These are phyloP conservation scores for Paracorniculantispora psalliotae DNA, from an alignment of 2,329 filamentous ascomycete species.

Conservation along the genomic window DNA sequence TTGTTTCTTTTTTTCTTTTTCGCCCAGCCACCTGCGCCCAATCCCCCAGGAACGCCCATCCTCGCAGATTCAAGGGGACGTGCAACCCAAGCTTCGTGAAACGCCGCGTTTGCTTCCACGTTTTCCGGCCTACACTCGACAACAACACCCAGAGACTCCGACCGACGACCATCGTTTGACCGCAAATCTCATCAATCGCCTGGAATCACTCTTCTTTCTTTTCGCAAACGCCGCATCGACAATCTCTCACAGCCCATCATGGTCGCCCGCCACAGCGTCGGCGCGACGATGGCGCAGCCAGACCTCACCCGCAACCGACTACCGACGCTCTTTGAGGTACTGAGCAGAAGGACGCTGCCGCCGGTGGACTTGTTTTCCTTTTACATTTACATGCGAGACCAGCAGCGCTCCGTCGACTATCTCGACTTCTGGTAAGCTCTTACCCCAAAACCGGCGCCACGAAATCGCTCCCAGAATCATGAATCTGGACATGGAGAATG, in stretches of 20 bases:
- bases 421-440: slow-evolving; percentile 85
- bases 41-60: neutral
- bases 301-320: slow-evolving; percentile 72
- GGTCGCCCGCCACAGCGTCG: slow-evolving; percentile 21
- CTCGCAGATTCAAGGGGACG: slow-evolving; percentile 12
- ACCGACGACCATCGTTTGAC: neutral
- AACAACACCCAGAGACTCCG: neutral
- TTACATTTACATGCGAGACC: slow-evolving; percentile 99
- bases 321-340: slow-evolving; percentile 90
- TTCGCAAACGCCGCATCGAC: neutral
- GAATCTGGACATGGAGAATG: neutral
- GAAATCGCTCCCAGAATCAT: neutral
- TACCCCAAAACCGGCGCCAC: neutral
- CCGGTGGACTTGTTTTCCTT: slow-evolving; percentile 97
- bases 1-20: neutral
- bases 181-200: neutral
- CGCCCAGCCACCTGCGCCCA: neutral
- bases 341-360: slow-evolving; percentile 88
- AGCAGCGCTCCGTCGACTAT: slow-evolving; percentile 96
- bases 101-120: slow-evolving; percentile 7
- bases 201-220: neutral
- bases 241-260: slow-evolving; percentile 16
- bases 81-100: slow-evolving; percentile 7
- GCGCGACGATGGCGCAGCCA: slow-evolving; percentile 50
- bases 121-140: neutral